A percentile compares a stretch with the other conserved stretches of the same genome.
Conservation (phyloP, 352 stramenopile genomes). For the Ophiocytium majus region DNA sequence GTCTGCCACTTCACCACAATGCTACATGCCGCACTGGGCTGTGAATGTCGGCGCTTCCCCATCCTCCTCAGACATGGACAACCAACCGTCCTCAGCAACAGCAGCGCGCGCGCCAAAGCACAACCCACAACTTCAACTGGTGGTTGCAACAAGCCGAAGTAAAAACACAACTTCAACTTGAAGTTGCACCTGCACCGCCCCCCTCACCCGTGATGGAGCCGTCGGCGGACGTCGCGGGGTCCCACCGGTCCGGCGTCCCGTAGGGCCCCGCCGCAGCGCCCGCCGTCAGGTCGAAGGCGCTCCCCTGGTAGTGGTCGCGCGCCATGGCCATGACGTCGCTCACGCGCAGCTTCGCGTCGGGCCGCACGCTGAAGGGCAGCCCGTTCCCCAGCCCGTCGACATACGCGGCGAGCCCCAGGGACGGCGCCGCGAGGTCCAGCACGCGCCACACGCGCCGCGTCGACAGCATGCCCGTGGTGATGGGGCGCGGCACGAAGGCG, state of each 20-base stretch:
- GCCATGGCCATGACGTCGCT: slow-evolving; percentile 83
- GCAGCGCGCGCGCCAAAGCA: too few species aligned
- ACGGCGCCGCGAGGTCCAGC: slow-evolving; percentile 68
- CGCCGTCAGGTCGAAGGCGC: slow-evolving; percentile 80
- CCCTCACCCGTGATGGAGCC: not conserved
- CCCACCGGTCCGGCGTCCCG: slow-evolving; percentile 77
- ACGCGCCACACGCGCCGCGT: slow-evolving; percentile 77
- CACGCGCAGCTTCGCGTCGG: slow-evolving; percentile 67
- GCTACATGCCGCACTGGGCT: too few species aligned
- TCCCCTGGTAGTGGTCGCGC: slow-evolving; percentile 87
- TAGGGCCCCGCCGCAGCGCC: slow-evolving; percentile 71
- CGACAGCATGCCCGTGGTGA: slow-evolving; percentile 59
- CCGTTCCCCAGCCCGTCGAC: slow-evolving; percentile 68
- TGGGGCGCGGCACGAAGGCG: slow-evolving; percentile 69
- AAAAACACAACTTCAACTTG: not conserved
- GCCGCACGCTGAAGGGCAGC: slow-evolving; percentile 80
- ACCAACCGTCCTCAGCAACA: too few species aligned
- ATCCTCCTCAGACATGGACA: too few species aligned
- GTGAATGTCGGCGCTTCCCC: too few species aligned
- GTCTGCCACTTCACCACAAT: too few species aligned
- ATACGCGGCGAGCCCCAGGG: slow-evolving; percentile 67
- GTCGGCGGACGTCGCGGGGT: not conserved
- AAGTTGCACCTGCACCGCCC: not conserved
- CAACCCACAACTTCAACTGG: too few species aligned
- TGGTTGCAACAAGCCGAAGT: too few species aligned